Conservation (phyloP, 2,329 filamentous ascomycete species). For the Stemphylium vesicarium region DNA sequence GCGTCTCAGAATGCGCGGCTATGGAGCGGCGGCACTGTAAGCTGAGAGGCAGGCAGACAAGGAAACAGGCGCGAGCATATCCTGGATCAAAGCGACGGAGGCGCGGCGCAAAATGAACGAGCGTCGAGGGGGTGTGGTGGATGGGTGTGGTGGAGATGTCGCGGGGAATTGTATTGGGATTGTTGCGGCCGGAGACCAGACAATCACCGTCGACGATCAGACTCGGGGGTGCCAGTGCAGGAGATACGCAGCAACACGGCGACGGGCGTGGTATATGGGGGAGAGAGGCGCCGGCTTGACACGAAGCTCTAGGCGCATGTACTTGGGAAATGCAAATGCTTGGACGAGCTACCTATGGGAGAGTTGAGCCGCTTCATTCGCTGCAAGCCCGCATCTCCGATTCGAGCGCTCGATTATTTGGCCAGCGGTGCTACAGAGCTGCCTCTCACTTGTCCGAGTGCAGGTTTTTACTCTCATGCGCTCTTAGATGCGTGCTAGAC, state of each 20-base stretch:
- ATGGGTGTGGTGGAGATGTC: constrained; percentile 20
- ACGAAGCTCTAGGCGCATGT: constrained; percentile 1
- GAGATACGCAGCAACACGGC: not conserved
- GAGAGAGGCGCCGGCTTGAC: constrained; percentile 6
- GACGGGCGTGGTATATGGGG: not conserved
- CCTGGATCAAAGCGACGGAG: constrained; percentile 28
- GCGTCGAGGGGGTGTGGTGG: constrained; percentile 23
- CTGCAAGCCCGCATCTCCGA: constrained; percentile 31
- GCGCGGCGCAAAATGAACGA: constrained; percentile 27
- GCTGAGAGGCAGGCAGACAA: constrained; percentile 25
- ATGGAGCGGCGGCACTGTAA: constrained; percentile 29
- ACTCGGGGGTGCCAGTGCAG: constrained; percentile 10
- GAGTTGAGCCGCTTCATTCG: constrained; percentile 25
- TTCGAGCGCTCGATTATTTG: constrained; percentile 17
- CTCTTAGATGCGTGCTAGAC: not conserved
- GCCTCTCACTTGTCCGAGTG: not conserved
- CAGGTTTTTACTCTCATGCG: not conserved
- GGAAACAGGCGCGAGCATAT: constrained; percentile 38
- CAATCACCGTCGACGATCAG: constrained; percentile 4
- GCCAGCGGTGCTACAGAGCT: not conserved
- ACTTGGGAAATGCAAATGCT: constrained; percentile 2
- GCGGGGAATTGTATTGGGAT: constrained; percentile 25
- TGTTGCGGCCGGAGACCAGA: constrained; percentile 14
- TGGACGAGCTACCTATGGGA: constrained; percentile 7
- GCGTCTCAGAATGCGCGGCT: constrained; percentile 37